A percentile compares a stretch with the other conserved stretches of the same genome.
These are phyloP conservation scores for Calocybe gangraenosa DNA, from an alignment of 768 basidiomycete genomes.

Conservation along the genomic window DNA sequence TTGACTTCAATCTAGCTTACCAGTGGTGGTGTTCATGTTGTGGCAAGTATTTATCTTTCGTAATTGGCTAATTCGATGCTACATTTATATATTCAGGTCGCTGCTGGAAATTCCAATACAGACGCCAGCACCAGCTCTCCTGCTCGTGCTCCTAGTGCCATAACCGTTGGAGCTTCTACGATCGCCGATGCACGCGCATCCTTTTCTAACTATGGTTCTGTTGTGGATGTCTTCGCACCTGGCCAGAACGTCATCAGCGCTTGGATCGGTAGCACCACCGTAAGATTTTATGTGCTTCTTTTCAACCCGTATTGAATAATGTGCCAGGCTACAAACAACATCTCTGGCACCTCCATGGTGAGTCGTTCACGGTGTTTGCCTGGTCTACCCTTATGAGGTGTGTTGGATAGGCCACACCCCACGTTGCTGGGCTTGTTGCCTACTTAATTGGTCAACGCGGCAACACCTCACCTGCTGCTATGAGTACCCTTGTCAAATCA, in stretches of 20 bases:
- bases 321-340: background rate
- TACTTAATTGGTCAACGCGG: background rate
- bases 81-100: background rate
- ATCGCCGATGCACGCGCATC: constrained; percentile 24
- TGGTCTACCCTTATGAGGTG: background rate
- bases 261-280: constrained; percentile 18
- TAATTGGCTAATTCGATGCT: background rate
- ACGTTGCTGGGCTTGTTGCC: constrained; percentile 6
- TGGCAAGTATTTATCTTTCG: background rate
- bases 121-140: background rate
- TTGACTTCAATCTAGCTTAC: background rate
- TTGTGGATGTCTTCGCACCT: constrained; percentile 30
- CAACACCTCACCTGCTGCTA: constrained; percentile 4
- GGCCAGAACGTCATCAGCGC: constrained; percentile 20
- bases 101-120: constrained; percentile 2
- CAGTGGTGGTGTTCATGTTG: constrained; percentile 3
- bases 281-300: background rate
- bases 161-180: constrained; percentile 6
- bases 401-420: background rate
- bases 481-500: constrained; percentile 1
- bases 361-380: background rate
- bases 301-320: background rate
- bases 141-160: background rate
- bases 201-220: constrained; percentile 29
- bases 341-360: constrained; percentile 8